These are phyloP conservation scores for Candida nemodendra DNA, from an alignment of 805 yeast genomes.

Conservation along the genomic window DNA sequence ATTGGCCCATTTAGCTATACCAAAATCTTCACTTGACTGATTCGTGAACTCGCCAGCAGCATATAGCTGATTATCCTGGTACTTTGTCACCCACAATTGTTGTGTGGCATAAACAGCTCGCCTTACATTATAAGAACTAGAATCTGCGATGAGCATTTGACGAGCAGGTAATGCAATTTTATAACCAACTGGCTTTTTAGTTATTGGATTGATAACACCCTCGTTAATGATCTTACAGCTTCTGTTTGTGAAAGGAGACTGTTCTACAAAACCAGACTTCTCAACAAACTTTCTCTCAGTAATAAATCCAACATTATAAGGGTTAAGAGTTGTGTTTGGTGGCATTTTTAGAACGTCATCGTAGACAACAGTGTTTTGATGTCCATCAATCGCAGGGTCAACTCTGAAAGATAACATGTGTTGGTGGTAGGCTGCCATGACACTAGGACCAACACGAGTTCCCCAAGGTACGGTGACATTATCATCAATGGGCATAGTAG, in stretches of 20 bases:
- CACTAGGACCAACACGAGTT: slow-evolving; percentile 75
- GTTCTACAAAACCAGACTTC: slow-evolving; percentile 69
- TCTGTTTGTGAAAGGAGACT: slow-evolving; percentile 73
- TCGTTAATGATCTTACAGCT: slow-evolving; percentile 75
- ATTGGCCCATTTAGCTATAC: slow-evolving; percentile 69
- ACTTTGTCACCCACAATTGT: slow-evolving; percentile 81
- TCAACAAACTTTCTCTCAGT: slow-evolving; percentile 64
- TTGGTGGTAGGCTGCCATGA: slow-evolving; percentile 82
- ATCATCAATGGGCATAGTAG: slow-evolving; percentile 79
- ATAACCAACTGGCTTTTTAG: slow-evolving; percentile 74
- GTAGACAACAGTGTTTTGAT: slow-evolving; percentile 67
- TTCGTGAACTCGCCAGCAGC: slow-evolving; percentile 88
- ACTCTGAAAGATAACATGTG: slow-evolving; percentile 77
- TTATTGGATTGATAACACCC: slow-evolving; percentile 63
- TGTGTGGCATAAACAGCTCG: slow-evolving; percentile 77
- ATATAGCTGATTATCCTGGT: slow-evolving; percentile 65
- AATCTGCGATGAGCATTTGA: slow-evolving; percentile 70
- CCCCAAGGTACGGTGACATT: slow-evolving; percentile 68
- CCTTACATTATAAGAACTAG: slow-evolving; percentile 60
- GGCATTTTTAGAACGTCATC: slow-evolving; percentile 69
- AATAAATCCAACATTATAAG: slow-evolving; percentile 67
- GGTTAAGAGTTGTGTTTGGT: slow-evolving; percentile 51
- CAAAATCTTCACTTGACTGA: slow-evolving; percentile 70
- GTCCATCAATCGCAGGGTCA: slow-evolving; percentile 82
- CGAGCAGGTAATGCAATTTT: slow-evolving; percentile 71